Evolutionary conservation across 768 basidiomycete genomes (phyloP).

Genomic region (Macrolepiota dolichaula): DNA sequence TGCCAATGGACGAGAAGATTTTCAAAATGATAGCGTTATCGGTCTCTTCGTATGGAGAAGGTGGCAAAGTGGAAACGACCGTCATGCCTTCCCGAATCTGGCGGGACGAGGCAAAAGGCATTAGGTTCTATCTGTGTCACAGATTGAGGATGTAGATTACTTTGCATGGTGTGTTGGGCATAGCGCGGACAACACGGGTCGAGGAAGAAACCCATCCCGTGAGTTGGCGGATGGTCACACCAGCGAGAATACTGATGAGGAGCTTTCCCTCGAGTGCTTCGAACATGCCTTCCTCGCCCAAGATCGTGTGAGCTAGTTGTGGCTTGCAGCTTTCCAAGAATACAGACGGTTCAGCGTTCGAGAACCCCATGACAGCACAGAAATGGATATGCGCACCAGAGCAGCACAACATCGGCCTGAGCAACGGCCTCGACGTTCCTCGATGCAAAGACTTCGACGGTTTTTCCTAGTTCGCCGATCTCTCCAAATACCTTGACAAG

Average conservation of each 20-base stretch:
- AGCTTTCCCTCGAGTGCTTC: constrained; percentile 88
- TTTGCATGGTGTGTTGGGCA: constrained; percentile 98
- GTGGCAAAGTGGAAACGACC: constrained; percentile 73
- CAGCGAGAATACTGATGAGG: constrained; percentile 96
- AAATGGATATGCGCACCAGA: constrained; percentile 59
- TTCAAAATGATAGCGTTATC: constrained; percentile 77
- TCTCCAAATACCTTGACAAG: constrained; percentile 58
- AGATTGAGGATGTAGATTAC: constrained; percentile 33
- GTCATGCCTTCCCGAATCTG: constrained; percentile 99
- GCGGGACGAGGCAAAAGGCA: not conserved
- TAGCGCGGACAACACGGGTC: constrained; percentile 90
- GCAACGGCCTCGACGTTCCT: constrained; percentile 71
- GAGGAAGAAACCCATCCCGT: constrained; percentile 65
- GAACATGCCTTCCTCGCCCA: constrained; percentile 69
- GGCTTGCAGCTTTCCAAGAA: constrained; percentile 81
- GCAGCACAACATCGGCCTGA: constrained; percentile 78
- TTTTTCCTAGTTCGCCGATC: constrained; percentile 55
- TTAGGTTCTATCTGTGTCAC: not conserved
- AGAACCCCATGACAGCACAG: not conserved
- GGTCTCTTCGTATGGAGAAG: constrained; percentile 46
- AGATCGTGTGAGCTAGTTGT: constrained; percentile 73
- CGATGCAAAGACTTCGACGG: constrained; percentile 68
- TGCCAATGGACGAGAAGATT: constrained; percentile 96
- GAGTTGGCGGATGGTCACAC: constrained; percentile 85
- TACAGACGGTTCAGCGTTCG: not conserved